Evolutionary conservation across 2,329 filamentous ascomycete genomes (phyloP).

Genomic region (Trichoderma sp.): DNA sequence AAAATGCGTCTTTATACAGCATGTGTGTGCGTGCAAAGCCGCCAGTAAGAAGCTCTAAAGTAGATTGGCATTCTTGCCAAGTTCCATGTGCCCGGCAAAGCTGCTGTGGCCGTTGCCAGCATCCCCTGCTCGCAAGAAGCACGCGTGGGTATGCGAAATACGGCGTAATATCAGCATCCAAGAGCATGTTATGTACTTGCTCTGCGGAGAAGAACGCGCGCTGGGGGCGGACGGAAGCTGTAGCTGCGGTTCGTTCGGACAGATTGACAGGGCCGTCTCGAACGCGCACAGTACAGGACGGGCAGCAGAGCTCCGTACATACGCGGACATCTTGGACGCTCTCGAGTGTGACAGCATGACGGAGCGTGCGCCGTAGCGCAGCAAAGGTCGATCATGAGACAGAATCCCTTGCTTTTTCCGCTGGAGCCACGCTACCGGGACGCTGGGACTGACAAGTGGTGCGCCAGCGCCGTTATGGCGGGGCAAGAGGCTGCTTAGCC

Average conservation of each 20-base stretch:
- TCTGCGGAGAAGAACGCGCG: slow-evolving; percentile 13
- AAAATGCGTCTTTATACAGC: slow-evolving; percentile 18
- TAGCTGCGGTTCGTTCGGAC: slow-evolving; percentile 25
- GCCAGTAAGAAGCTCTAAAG: slow-evolving; percentile 18
- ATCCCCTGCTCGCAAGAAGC: slow-evolving; percentile 21
- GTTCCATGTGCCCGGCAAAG: slow-evolving; percentile 9
- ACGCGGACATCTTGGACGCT: slow-evolving; percentile 18
- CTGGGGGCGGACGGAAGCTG: slow-evolving; percentile 12
- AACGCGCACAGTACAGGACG: slow-evolving; percentile 12
- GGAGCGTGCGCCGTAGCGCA: slow-evolving; percentile 24
- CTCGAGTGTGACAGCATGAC: slow-evolving; percentile 25
- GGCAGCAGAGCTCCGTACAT: slow-evolving; percentile 4
- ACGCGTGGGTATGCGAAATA: slow-evolving; percentile 17
- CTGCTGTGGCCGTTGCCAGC: slow-evolving; percentile 6
- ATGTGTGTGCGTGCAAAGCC: slow-evolving; percentile 2
- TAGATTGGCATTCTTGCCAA: slow-evolving; percentile 14
- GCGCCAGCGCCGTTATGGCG: slow-evolving; percentile 29
- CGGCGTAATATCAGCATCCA: slow-evolving; percentile 12
- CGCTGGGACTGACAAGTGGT: slow-evolving; percentile 28
- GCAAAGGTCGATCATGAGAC: slow-evolving; percentile 29
- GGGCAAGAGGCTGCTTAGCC: slow-evolving; percentile 28
- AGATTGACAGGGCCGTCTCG: slow-evolving; percentile 25
- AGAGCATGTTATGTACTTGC: not conserved
- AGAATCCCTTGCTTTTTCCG: slow-evolving; percentile 26
- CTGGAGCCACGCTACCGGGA: slow-evolving; percentile 29